These are phyloP conservation scores for Nidula microcarpa DNA, from an alignment of 768 basidiomycete genomes.

Conservation along the genomic window DNA sequence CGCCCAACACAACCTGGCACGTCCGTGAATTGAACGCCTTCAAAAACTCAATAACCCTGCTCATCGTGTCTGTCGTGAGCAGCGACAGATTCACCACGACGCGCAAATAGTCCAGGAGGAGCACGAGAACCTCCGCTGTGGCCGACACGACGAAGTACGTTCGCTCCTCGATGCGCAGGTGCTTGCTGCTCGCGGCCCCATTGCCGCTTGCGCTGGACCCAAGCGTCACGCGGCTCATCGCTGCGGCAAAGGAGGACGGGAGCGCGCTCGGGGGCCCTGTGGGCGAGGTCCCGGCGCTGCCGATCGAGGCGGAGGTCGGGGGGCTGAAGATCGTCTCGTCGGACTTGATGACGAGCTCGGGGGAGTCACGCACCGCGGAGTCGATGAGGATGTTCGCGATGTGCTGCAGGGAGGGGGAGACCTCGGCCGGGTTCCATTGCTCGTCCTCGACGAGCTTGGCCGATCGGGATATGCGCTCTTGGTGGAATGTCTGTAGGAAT, in stretches of 20 bases:
- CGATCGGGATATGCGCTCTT: slow-evolving; percentile 68
- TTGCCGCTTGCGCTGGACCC: background rate
- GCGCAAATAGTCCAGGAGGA: slow-evolving; percentile 83
- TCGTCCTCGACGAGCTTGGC: slow-evolving; percentile 96
- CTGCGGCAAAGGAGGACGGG: background rate
- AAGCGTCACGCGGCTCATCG: background rate
- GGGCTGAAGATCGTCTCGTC: slow-evolving; percentile 21
- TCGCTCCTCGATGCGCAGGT: slow-evolving; percentile 77
- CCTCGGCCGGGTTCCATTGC: slow-evolving; percentile 84
- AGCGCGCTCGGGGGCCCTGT: background rate
- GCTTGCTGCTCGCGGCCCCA: slow-evolving; percentile 40
- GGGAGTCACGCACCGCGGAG: slow-evolving; percentile 78
- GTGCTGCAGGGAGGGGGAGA: slow-evolving; percentile 62
- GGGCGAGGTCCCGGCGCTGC: background rate
- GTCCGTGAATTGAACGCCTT: slow-evolving; percentile 98
- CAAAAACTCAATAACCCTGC: slow-evolving; percentile 88
- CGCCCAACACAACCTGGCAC: slow-evolving; percentile 96
- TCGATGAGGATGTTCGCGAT: slow-evolving; percentile 73
- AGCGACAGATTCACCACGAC: slow-evolving; percentile 85
- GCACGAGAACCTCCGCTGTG: slow-evolving; percentile 67
- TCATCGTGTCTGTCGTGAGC: slow-evolving; percentile 95
- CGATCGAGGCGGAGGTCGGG: slow-evolving; percentile 3
- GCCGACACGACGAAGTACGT: slow-evolving; percentile 85
- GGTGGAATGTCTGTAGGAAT: slow-evolving; percentile 86
- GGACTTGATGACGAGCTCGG: slow-evolving; percentile 49